Conservation (phyloP, 2,329 filamentous ascomycete species). For the Thelonectria olida region DNA sequence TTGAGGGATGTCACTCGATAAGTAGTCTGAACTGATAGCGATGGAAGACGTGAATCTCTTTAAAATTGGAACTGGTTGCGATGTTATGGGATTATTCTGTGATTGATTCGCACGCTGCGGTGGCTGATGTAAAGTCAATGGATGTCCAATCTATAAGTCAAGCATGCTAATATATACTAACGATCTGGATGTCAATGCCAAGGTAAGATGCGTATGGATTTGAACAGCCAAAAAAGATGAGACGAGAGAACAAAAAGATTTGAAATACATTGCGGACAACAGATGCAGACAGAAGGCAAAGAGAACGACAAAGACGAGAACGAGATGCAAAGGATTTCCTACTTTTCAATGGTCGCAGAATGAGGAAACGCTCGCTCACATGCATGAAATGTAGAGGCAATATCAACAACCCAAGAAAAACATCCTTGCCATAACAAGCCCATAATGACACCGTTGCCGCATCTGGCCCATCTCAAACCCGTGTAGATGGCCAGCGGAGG, state of each 20-base stretch:
- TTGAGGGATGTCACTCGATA: background rate
- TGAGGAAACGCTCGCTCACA: constrained; percentile 21
- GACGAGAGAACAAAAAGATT: background rate
- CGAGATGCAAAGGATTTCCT: constrained; percentile 1
- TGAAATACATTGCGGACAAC: background rate
- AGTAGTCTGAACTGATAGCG: background rate
- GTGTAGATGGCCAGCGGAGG: background rate
- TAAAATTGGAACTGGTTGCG: background rate
- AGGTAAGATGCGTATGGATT: background rate
- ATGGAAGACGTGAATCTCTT: background rate
- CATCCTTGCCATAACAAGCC: background rate
- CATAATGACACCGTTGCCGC: background rate
- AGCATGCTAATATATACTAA: background rate
- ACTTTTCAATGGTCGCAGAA: constrained; percentile 9
- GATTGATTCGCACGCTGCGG: background rate
- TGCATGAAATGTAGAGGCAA: constrained; percentile 14
- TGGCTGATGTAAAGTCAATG: background rate
- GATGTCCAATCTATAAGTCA: background rate
- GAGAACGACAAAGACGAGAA: background rate
- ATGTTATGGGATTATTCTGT: background rate
- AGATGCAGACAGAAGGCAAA: background rate
- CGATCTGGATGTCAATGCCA: background rate
- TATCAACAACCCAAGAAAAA: background rate
- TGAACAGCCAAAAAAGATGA: background rate
- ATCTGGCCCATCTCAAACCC: background rate